Evolutionary conservation across 176 grass and related monocot species (phyloP).

Genomic region (Oryza brachyantha): DNA sequence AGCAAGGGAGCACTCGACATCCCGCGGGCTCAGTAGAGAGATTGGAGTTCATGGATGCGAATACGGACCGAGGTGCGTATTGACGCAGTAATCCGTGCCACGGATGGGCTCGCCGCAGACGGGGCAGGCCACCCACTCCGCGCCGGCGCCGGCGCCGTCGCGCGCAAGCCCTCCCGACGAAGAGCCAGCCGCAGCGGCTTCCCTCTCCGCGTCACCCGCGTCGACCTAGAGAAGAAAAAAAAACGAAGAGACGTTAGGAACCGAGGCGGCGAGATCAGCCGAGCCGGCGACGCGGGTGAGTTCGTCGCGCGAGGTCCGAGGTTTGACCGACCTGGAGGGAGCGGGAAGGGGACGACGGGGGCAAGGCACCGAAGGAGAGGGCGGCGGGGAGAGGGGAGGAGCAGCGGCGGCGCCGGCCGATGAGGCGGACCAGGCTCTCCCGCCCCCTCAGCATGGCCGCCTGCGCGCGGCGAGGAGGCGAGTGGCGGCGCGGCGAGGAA

Average conservation of each 20-base stretch:
- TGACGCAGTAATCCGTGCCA: conserved; percentile 63
- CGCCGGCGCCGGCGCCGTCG: not conserved
- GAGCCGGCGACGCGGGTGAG: not conserved
- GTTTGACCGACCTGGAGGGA: conserved; percentile 22
- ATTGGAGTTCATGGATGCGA: not conserved
- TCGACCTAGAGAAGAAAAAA: conserved; percentile 17
- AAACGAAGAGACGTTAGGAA: not conserved
- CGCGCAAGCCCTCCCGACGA: conserved; percentile 21
- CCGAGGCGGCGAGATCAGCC: not conserved
- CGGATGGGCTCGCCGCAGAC: conserved; percentile 71
- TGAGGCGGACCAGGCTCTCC: conserved; percentile 68
- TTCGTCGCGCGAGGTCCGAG: not conserved
- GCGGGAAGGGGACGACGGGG: conserved; percentile 20
- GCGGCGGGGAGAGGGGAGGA: conserved; percentile 38
- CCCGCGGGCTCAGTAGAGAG: not conserved
- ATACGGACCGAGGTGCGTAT: conserved; percentile 67
- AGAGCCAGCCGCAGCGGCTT: not conserved
- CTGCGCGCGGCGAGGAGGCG: not conserved
- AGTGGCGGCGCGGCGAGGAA: conserved; percentile 12
- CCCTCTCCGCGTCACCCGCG: not conserved
- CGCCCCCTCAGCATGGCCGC: conserved; percentile 54
- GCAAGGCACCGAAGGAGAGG: conserved; percentile 12
- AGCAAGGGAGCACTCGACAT: not conserved
- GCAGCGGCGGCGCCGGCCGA: conserved; percentile 67
- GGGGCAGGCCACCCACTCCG: conserved; percentile 65